Evolutionary conservation across 352 stramenopile species (phyloP), one percentile per base, ranked within the genome.

Genomic region (Achlya hypogyna): DNA sequence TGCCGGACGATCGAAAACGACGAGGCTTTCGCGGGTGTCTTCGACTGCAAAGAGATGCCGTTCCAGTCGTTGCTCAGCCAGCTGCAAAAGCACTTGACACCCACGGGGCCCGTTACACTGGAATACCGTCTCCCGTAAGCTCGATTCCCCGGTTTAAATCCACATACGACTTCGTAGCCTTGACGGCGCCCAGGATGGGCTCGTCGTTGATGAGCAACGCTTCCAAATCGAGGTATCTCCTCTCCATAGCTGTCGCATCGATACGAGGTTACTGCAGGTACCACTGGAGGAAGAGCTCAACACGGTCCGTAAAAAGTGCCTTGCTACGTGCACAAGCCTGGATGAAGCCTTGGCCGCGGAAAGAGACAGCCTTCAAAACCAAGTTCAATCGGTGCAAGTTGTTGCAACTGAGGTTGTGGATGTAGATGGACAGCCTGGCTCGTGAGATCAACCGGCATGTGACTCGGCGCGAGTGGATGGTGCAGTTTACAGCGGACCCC

Each of bases 11-110:
- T 67, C 3, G 40, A 18, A 16, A 56, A 67, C 32, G 60, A 67
- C 31, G 31, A 5, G 4, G 20, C 42, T 3, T 58, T 67, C 45
- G 34, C 56, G 35, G 12, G 29, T 18, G 27, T 67, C 27, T 67
- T 67, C 58, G 60, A 58, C 16, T 67, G 60, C 40, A n/a, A 28
- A n/a, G 38, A 58, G 12, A 54, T 56, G 28, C 60, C 45, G 0
- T 54, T 67, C 35, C 45, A 67, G 10, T 22, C 60, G 22, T 8
- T 58, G 9, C 16, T 32, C 10, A 22, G 18, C 12, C 12, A 56
- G 18, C 45, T 67, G 12, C 45, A 59, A 34, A 67, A 28, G 42
- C 49, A 67, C n/a, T 53, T 67, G 35, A 58, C 60, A 10, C 60
- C 60, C 1, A 34, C 47, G 9, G 40, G 38, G 2, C 51, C 60